These are phyloP conservation scores for Polychytrium aggregatum DNA, from an alignment of 192 early-diverging fungal genomes.

Conservation along the genomic window DNA sequence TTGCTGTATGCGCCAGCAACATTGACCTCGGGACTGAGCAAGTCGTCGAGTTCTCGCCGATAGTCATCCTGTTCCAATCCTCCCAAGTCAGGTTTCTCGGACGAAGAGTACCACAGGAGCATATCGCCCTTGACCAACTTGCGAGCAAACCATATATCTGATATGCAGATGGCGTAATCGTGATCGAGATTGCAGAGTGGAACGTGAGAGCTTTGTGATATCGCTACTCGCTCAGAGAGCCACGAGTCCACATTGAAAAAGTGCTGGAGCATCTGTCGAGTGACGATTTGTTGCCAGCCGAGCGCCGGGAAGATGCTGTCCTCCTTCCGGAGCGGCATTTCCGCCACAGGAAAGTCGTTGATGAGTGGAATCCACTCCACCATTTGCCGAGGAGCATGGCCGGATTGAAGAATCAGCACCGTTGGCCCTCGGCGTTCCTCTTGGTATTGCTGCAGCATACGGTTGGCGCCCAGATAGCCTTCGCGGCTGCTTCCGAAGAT, in stretches of 20 bases:
- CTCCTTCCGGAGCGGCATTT: slow-evolving; percentile 56
- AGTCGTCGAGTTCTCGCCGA: slow-evolving; percentile 34
- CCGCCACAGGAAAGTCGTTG: slow-evolving; percentile 57
- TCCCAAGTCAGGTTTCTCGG: slow-evolving; percentile 72
- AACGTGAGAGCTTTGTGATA: slow-evolving; percentile 71
- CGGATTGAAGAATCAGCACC: slow-evolving; percentile 65
- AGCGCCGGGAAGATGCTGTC: slow-evolving; percentile 66
- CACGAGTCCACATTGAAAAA: slow-evolving; percentile 65
- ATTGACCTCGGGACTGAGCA: slow-evolving; percentile 64
- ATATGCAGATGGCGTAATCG: slow-evolving; percentile 69
- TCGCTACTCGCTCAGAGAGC: slow-evolving; percentile 57
- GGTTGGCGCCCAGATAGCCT: slow-evolving; percentile 35
- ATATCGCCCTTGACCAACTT: slow-evolving; percentile 65
- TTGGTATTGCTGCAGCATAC: slow-evolving; percentile 47
- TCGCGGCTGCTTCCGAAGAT: no score
- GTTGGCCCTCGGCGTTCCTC: slow-evolving; percentile 50
- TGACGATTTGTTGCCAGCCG: slow-evolving; percentile 70
- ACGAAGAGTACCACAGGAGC: slow-evolving; percentile 84
- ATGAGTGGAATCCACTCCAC: slow-evolving; percentile 36
- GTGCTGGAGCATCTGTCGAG: slow-evolving; percentile 62
- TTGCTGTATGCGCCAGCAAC: slow-evolving; percentile 60
- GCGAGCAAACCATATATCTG: slow-evolving; percentile 79
- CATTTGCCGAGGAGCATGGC: slow-evolving; percentile 31
- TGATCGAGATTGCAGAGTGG: slow-evolving; percentile 83
- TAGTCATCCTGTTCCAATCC: slow-evolving; percentile 76